Evolutionary conservation across 331 rosid genomes (phyloP), one percentile per base, ranked within the genome.

Genomic region (Quercus lobata): DNA sequence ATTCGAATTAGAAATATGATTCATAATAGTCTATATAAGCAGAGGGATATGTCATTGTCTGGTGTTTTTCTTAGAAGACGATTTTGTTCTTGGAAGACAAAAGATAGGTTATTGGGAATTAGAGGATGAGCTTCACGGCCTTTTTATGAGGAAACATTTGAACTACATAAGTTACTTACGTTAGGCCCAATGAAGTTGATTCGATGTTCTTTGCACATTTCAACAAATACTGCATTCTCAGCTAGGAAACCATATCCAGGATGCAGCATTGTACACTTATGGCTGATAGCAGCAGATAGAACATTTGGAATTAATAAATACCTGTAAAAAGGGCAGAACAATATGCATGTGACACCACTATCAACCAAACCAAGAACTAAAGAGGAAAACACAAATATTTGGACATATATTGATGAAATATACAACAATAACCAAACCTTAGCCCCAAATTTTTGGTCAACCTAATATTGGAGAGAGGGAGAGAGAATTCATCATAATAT

Each of bases 231-330:
- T 14, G 97, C 98, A 91, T 95, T 95, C 88, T 95, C 99, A 22
- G 99, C 90, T 66, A 95, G 98, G 83, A 95, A 93, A 80, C 99
- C 99, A 85, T 95, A 95, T 82, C 98, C 98, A 53, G 99, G 99
- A 86, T 95, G 99, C 85, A 95, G 85, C 99, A 95, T 93, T 18
- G 96, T 90, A 81, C 99, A 93, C 35, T 70, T 81, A 49, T 82
- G 90, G 83, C 96, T 93, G 78, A 76, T 74, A 66, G 99, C 99
- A 82, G 99, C 99, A 62, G 98, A 81, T 62, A 95, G 77, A 82
- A 96, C 92, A 88, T 93, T 96, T 19, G 97, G 93, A 79, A 90
- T 94, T 75, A 84, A 61, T 41, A 93, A 86, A 81, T 93, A 96
- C 81, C 99, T 95, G 90, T 71, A 70, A 57, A 76, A 44, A 44